Percentiles rank a stretch among this genome's conserved stretches.
phyloP scores from a whole-genome alignment of 495 filamentous ascomycete species.

The Neurospora discreta region DNA sequence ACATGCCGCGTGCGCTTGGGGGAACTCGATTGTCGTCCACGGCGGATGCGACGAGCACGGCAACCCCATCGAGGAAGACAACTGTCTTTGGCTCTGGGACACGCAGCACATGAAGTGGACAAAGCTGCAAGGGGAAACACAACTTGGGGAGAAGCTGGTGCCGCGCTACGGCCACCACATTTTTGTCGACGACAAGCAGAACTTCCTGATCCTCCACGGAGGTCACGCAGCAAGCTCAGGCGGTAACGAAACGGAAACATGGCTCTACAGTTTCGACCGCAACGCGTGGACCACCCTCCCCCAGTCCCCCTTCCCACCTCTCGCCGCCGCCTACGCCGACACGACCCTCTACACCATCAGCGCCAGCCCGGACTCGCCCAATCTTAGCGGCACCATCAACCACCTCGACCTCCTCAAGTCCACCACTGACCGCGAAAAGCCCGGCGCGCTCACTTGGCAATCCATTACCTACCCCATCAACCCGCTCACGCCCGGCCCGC shows the following conservation, averaged over 20 bases:
- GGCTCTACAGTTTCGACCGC: constrained; percentile 34
- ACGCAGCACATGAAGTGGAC: constrained; percentile 27
- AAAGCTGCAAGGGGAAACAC: constrained; percentile 9
- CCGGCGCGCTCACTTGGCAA: constrained; percentile 25
- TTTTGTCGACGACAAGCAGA: constrained; percentile 12
- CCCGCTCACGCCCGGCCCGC: constrained; percentile 34
- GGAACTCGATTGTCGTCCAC: constrained; percentile 30
- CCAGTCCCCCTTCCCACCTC: constrained; percentile 18
- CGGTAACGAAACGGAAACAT: constrained; percentile 23
- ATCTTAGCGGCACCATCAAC: constrained; percentile 31
- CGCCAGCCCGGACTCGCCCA: constrained; percentile 7
- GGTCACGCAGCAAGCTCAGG: constrained; percentile 17
- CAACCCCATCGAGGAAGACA: constrained; percentile 28
- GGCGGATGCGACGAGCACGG: constrained; percentile 30
- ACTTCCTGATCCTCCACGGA: constrained; percentile 34
- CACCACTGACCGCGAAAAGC: constrained; percentile 19
- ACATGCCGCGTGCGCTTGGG: constrained; percentile 33
- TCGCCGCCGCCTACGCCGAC: constrained; percentile 28
- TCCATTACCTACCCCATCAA: constrained; percentile 35
- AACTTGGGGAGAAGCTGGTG: constrained; percentile 11
- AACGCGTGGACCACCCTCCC: constrained; percentile 36
- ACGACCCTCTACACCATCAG: constrained; percentile 36
- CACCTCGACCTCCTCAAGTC: constrained; percentile 25
- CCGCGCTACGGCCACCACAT: constrained; percentile 16
- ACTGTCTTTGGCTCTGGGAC: constrained; percentile 38